Conservation (phyloP, 441 rosid species). For the Arabidopsis lyrata region DNA sequence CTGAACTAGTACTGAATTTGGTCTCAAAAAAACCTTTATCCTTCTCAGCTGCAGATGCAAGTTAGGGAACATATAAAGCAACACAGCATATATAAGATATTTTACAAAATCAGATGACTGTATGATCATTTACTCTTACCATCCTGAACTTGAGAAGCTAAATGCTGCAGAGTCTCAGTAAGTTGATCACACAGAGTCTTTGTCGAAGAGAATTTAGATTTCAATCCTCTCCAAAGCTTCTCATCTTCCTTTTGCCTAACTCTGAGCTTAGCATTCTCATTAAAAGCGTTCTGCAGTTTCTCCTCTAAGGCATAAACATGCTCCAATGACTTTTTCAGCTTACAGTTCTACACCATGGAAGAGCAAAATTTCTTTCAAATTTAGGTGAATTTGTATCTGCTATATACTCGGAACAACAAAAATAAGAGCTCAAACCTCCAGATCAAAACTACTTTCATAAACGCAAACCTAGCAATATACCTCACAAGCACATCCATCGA, state of each 20-base stretch:
- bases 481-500: not conserved
- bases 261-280: constrained; percentile 89
- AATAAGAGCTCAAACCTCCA: not conserved
- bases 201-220: constrained; percentile 89
- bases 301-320: constrained; percentile 72
- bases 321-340: constrained; percentile 78
- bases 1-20: constrained; percentile 58
- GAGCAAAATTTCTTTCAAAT: not conserved
- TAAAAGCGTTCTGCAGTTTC: constrained; percentile 84
- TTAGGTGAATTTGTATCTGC: not conserved
- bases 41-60: constrained; percentile 73
- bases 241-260: constrained; percentile 91
- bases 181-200: constrained; percentile 82
- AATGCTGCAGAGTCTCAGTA: constrained; percentile 81
- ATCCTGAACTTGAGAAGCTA: constrained; percentile 81
- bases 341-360: constrained; percentile 59
- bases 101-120: not conserved
- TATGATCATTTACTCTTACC: constrained; percentile 51
- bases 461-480: not conserved
- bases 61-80: constrained; percentile 22
- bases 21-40: constrained; percentile 65
- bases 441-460: not conserved
- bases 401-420: not conserved
- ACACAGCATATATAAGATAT: constrained; percentile 7
- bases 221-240: constrained; percentile 94